phyloP scores from a whole-genome alignment of 2,329 filamentous ascomycete species.

The Leptodontidium sp. region DNA sequence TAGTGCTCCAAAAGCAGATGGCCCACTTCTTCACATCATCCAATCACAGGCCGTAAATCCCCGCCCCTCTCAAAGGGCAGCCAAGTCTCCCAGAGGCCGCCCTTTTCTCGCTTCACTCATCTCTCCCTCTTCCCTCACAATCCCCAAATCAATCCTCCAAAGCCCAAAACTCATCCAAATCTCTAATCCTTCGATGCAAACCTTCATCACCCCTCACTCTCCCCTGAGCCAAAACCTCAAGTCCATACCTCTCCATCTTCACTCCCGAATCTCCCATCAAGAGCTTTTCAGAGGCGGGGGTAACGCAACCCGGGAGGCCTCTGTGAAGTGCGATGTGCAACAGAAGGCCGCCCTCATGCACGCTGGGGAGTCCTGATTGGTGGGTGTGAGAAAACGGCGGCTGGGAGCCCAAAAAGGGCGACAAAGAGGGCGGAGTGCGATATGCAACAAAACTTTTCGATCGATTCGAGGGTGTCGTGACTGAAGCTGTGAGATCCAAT shows the following conservation, averaged over 20 bases:
- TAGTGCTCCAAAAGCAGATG: conserved; percentile 1
- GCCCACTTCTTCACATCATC: background rate
- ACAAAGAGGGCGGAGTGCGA: conserved; percentile 16
- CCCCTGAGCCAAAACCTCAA: background rate
- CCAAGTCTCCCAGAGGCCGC: background rate
- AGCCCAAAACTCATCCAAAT: background rate
- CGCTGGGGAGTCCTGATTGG: conserved; percentile 7
- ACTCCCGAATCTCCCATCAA: background rate
- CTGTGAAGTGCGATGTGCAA: conserved; percentile 14
- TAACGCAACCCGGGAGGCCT: background rate
- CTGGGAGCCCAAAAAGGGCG: conserved; percentile 2
- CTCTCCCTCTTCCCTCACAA: background rate
- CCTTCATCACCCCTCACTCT: background rate
- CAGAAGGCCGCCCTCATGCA: conserved; percentile 8
- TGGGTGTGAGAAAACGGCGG: background rate
- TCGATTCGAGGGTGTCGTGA: background rate
- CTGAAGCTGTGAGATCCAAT: conserved; percentile 2
- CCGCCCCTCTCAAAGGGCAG: background rate
- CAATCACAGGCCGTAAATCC: conserved; percentile 12
- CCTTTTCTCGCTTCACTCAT: background rate
- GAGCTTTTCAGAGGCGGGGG: background rate
- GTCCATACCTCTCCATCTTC: conserved; percentile 1
- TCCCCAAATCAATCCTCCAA: background rate
- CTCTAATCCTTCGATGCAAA: background rate
- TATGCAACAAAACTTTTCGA: background rate